Base-by-base conservation (phyloP, 2,329 filamentous ascomycete genomes). In the Cadophora sp. region DNA sequence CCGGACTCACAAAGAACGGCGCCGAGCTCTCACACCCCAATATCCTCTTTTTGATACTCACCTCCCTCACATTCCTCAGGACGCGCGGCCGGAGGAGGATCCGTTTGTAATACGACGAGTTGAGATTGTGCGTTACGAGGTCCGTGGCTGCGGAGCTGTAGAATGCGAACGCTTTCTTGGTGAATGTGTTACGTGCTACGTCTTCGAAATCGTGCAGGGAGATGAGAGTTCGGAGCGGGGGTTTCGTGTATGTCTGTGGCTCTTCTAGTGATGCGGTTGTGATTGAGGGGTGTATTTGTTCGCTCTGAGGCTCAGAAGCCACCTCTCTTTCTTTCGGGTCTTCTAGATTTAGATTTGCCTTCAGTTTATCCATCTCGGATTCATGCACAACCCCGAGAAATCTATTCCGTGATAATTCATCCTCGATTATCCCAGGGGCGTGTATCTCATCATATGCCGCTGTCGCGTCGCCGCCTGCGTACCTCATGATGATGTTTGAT, bases 1-100 rank as follows among this genome's bases (percentile, higher is more conserved):
- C 87, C 0, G 89, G 89, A 41, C 86, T 84, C 68, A 87, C 84
- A 75, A 91, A 91, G 33, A 91, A 80, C 0, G 89, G 89, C 3
- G 87, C 79, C 33, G 79, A 80, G 65, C 84, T 81, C 4, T 79
- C 74, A 39, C 81, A 77, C 0, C 87, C 87, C 0, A 91, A 79
- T 39, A 91, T 86, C 11, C 78, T 83, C 1, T 86, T 84, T 4
- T 75, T 74, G 0, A 84, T 83, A 71, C 83, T 78, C 7, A 88
- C 83, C 41, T 79, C n/a, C 7, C 2, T 8, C 1, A 47, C 43
- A n/a, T 47, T n/a, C n/a, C 43, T 1, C 1, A 47, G 43, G 1
- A n/a, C 14, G 18, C 43, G 43, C 14, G 43, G 43, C 7, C 43
- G 43, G 3, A 47, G 18, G 18, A n/a, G 7, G 7, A 47, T n/a